Evolutionary conservation across 1,284 basidiomycete genomes (phyloP).

Genomic region (Ceratobasidium sp.): DNA sequence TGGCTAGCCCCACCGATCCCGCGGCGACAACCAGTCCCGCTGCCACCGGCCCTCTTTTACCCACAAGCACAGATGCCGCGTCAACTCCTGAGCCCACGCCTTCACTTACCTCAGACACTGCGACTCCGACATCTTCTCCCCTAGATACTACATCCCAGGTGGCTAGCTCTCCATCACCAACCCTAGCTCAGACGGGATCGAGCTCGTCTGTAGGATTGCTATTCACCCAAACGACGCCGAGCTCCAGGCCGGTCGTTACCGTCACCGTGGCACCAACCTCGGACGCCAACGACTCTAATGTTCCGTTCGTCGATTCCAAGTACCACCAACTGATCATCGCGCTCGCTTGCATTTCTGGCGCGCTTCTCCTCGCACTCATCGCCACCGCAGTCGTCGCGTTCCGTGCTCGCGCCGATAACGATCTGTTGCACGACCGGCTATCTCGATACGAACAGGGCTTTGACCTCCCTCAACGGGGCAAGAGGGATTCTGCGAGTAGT

Average conservation of each 20-base stretch:
- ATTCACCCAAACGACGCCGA: slow-evolving; percentile 6
- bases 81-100: not conserved
- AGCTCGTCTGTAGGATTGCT: slow-evolving; percentile 11
- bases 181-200: not conserved
- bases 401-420: slow-evolving; percentile 32
- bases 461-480: not conserved
- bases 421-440: slow-evolving; percentile 18
- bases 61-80: not conserved
- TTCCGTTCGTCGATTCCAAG: slow-evolving; percentile 26
- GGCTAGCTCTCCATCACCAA: not conserved
- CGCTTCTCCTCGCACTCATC: slow-evolving; percentile 23
- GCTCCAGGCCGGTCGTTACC: not conserved
- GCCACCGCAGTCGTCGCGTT: slow-evolving; percentile 19
- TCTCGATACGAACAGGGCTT: slow-evolving; percentile 18
- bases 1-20: not conserved
- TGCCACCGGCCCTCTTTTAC: not conserved
- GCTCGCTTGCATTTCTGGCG: slow-evolving; percentile 11
- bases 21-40: not conserved
- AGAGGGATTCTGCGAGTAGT: not conserved
- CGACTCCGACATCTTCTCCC: not conserved
- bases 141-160: not conserved
- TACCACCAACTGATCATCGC: slow-evolving; percentile 37
- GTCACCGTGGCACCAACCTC: not conserved
- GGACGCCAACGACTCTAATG: not conserved
- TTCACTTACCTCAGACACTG: slow-evolving; percentile 4